Conservation (phyloP, 2,329 filamentous ascomycete species). For the Conoideocrella luteorostrata region DNA sequence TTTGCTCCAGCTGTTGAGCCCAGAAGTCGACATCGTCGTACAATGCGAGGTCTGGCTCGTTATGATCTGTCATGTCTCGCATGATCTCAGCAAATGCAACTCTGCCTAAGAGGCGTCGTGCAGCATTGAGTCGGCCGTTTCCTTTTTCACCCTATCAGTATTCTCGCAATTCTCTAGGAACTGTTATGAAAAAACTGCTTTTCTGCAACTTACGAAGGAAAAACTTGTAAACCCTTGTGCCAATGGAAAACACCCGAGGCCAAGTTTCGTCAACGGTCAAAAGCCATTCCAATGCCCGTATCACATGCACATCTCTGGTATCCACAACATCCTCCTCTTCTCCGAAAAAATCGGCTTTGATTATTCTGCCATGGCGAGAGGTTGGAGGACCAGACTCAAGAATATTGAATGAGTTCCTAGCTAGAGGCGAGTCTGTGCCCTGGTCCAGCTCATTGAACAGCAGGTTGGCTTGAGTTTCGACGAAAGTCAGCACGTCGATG, state of each 20-base stretch:
- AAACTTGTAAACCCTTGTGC: slow-evolving; percentile 70
- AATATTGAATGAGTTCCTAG: slow-evolving; percentile 43
- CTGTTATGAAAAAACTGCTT: no score
- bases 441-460: slow-evolving; percentile 43
- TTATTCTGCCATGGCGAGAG: slow-evolving; percentile 47
- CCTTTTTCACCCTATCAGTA: slow-evolving; percentile 32
- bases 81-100: slow-evolving; percentile 46
- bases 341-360: slow-evolving; percentile 66
- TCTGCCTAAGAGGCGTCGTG: slow-evolving; percentile 45
- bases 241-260: slow-evolving; percentile 61
- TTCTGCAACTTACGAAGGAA: slow-evolving; percentile 64
- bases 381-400: slow-evolving; percentile 33
- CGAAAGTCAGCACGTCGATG: slow-evolving; percentile 66
- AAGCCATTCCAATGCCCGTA: slow-evolving; percentile 81
- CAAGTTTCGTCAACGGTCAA: slow-evolving; percentile 66
- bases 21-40: slow-evolving; percentile 35
- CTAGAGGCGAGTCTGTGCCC: slow-evolving; percentile 23
- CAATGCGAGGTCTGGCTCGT: slow-evolving; percentile 30
- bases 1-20: slow-evolving; percentile 29
- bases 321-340: slow-evolving; percentile 48
- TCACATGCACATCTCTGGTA: slow-evolving; percentile 61
- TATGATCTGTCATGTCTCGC: slow-evolving; percentile 30
- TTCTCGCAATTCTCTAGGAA: no score
- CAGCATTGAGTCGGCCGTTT: slow-evolving; percentile 46
- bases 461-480: slow-evolving; percentile 58